Percentiles rank a stretch among this genome's conserved stretches.
These are phyloP conservation scores for Cyberlindnera subsufficiens DNA, from an alignment of 805 yeast species.

Conservation along the genomic window DNA sequence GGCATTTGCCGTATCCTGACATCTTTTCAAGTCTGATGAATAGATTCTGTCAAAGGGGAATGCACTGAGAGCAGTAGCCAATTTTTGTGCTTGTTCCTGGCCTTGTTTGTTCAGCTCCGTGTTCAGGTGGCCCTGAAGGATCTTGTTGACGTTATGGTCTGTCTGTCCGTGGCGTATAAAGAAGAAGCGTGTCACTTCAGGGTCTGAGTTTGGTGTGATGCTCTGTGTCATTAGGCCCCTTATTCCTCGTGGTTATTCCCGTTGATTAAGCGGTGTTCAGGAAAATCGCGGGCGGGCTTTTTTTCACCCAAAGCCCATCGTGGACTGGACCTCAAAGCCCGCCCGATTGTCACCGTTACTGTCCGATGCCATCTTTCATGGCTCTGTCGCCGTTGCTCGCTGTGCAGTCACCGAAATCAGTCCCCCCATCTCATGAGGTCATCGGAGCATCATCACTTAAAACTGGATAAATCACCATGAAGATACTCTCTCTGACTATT, in stretches of 20 bases:
- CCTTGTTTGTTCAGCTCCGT: constrained; percentile 62
- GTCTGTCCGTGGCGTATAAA: constrained; percentile 85
- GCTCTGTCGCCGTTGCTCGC: no score
- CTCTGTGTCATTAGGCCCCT: constrained; percentile 3
- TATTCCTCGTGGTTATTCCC: no score
- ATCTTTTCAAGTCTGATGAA: constrained; percentile 43
- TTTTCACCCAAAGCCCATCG: no score
- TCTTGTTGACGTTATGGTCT: constrained; percentile 58
- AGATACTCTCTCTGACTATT: background rate
- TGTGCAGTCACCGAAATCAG: no score
- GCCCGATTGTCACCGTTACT: no score
- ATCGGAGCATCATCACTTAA: no score
- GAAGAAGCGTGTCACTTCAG: constrained; percentile 40
- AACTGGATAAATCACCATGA: no score
- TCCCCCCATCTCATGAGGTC: no score
- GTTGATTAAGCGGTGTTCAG: no score
- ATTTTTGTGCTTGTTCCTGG: constrained; percentile 46
- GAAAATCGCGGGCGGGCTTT: no score
- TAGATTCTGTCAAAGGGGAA: constrained; percentile 28
- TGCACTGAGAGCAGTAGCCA: constrained; percentile 38
- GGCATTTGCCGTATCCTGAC: constrained; percentile 50
- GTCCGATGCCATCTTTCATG: no score
- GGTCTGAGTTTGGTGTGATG: constrained; percentile 10
- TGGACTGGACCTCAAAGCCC: no score
- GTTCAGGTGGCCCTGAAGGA: constrained; percentile 75